Conservation (phyloP, 805 yeast species). For the Zygosaccharomyces bailii region DNA sequence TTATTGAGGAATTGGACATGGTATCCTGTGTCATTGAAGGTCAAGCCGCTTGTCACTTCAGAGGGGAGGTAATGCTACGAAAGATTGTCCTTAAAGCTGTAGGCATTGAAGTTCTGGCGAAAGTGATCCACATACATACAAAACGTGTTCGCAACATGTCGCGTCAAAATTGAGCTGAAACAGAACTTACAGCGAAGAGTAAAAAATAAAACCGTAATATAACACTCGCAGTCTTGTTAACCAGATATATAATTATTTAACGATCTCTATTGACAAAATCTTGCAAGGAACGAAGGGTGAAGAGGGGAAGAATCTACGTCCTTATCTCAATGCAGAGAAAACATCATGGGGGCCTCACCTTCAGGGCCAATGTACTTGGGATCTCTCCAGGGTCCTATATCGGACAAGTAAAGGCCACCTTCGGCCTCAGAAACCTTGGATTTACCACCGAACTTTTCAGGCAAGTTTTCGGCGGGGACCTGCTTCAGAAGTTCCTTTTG, state of each 20-base stretch:
- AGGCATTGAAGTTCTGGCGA: background rate
- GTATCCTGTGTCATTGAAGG: slow-evolving; percentile 1
- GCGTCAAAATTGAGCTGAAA: background rate
- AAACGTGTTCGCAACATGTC: background rate
- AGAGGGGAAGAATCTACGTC: background rate
- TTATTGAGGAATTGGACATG: background rate
- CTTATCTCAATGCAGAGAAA: slow-evolving; percentile 20
- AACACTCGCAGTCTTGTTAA: background rate
- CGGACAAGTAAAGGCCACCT: slow-evolving; percentile 82
- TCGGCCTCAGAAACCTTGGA: slow-evolving; percentile 62
- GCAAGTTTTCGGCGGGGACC: slow-evolving; percentile 90
- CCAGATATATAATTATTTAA: background rate
- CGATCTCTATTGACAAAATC: background rate
- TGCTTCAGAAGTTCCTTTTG: slow-evolving; percentile 82
- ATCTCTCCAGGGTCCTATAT: slow-evolving; percentile 98
- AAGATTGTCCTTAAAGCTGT: background rate
- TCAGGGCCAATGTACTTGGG: slow-evolving; percentile 85
- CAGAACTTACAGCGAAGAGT: background rate
- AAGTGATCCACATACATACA: background rate
- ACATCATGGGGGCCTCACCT: slow-evolving; percentile 80
- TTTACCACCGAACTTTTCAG: slow-evolving; percentile 83
- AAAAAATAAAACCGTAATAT: background rate
- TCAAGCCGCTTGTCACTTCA: background rate
- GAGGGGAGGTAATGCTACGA: background rate
- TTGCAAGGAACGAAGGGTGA: background rate